A percentile compares a stretch with the other conserved stretches of the same genome.
phyloP scores from a whole-genome alignment of 352 stramenopile genomes.

The Globisporangium perplexum region DNA sequence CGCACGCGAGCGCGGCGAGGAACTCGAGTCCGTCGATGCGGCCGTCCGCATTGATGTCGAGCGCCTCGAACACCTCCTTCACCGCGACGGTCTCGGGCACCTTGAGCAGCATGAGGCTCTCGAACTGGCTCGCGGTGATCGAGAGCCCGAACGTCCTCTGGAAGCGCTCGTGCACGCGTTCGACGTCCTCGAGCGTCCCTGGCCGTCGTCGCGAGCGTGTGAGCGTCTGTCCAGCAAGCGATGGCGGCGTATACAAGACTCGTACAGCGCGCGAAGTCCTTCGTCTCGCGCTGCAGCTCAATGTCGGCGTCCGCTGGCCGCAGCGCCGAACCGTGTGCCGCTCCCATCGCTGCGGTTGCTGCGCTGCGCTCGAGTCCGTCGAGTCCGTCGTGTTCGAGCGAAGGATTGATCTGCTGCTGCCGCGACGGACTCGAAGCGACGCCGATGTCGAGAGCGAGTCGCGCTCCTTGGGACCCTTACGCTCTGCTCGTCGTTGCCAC shows the following conservation, averaged over 20 bases:
- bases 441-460: no score
- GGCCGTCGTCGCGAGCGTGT: no score
- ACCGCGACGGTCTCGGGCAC: constrained; percentile 45
- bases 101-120: constrained; percentile 64
- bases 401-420: background rate
- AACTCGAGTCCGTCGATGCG: constrained; percentile 81
- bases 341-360: constrained; percentile 28
- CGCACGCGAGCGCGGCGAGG: constrained; percentile 57
- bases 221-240: no score
- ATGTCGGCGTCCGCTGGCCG: constrained; percentile 50
- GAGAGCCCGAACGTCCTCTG: constrained; percentile 70
- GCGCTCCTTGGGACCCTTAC: no score
- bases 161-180: constrained; percentile 54
- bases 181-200: constrained; percentile 71
- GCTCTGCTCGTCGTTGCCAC: no score
- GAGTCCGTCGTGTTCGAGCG: background rate
- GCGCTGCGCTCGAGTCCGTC: background rate
- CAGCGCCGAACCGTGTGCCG: constrained; percentile 40
- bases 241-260: background rate
- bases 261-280: constrained; percentile 74
- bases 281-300: constrained; percentile 65
- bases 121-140: constrained; percentile 72
- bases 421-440: background rate
- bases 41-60: constrained; percentile 68
- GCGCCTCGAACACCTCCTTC: constrained; percentile 66